Conservation (phyloP, 1,284 basidiomycete genomes). For the Ustilago crameri region DNA sequence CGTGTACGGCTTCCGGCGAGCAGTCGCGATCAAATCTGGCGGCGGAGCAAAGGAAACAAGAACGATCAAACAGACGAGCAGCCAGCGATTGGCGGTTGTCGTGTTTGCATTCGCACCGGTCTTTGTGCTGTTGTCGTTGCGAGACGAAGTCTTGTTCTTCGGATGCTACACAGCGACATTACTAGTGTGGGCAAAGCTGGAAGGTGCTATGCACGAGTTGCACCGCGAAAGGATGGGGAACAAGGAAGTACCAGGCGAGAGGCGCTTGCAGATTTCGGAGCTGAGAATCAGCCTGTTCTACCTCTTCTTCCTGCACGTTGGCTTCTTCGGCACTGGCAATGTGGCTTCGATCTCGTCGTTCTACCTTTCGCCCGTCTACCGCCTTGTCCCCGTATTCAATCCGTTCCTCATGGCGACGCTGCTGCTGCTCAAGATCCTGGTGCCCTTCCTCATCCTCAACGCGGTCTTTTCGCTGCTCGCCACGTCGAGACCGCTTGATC, state of each 20-base stretch:
- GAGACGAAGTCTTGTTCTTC: conserved; percentile 85
- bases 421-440: conserved; percentile 74
- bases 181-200: conserved; percentile 78
- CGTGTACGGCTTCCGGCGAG: conserved; percentile 51
- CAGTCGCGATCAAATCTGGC: conserved; percentile 63
- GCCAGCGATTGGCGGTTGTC: conserved; percentile 64
- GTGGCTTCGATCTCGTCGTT: conserved; percentile 89
- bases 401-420: conserved; percentile 81
- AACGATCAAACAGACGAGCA: conserved; percentile 42
- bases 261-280: conserved; percentile 75
- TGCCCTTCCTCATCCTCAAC: conserved; percentile 75
- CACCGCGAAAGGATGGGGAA: neutral
- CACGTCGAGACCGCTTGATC: conserved; percentile 10
- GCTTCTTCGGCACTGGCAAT: conserved; percentile 84
- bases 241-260: conserved; percentile 53
- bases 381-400: conserved; percentile 85
- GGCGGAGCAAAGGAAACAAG: neutral
- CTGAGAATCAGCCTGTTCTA: conserved; percentile 82
- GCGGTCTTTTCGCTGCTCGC: conserved; percentile 71
- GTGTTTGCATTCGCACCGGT: conserved; percentile 76
- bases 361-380: conserved; percentile 88
- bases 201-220: conserved; percentile 68
- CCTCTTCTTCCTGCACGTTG: conserved; percentile 86
- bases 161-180: conserved; percentile 76
- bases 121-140: conserved; percentile 83